phyloP scores from a whole-genome alignment of 2,329 filamentous ascomycete species.

The Arthrobotrys iridis region DNA sequence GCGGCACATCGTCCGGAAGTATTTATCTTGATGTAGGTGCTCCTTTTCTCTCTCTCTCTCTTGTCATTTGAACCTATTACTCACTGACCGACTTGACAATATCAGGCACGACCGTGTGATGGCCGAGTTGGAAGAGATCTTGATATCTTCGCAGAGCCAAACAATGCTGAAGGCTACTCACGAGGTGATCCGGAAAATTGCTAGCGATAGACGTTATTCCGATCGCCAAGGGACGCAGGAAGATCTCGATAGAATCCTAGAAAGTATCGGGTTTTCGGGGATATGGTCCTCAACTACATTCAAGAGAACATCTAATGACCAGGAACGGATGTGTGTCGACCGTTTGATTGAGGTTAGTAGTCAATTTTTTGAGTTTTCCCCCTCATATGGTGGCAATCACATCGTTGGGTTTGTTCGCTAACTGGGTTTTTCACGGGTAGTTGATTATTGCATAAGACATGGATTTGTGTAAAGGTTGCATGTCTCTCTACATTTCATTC shows the following conservation, averaged over 20 bases:
- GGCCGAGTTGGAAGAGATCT: constrained; percentile 70
- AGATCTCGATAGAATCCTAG: constrained; percentile 67
- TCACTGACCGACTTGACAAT: not conserved
- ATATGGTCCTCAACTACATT: constrained; percentile 70
- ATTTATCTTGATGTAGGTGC: constrained; percentile 69
- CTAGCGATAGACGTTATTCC: constrained; percentile 67
- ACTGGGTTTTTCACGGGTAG: not conserved
- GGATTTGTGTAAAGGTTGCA: not conserved
- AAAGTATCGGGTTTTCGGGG: constrained; percentile 72
- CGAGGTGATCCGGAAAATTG: constrained; percentile 69
- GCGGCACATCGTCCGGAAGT: constrained; percentile 68
- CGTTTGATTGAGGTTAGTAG: constrained; percentile 53
- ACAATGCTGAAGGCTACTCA: constrained; percentile 71
- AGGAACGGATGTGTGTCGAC: constrained; percentile 54
- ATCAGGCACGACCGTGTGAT: constrained; percentile 65
- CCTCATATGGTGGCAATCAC: not conserved
- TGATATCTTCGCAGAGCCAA: constrained; percentile 72
- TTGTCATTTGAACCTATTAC: not conserved
- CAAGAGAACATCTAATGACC: constrained; percentile 60
- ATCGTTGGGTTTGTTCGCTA: no score
- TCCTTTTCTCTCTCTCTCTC: not conserved
- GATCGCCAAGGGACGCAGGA: constrained; percentile 65
- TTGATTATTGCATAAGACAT: constrained; percentile 44
- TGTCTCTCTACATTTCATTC: not conserved
- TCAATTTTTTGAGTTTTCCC: not conserved